Evolutionary conservation across 1,139 yeast species (phyloP), one percentile per base, ranked within the genome.

Genomic region (Kurtzmaniella natalensis): DNA sequence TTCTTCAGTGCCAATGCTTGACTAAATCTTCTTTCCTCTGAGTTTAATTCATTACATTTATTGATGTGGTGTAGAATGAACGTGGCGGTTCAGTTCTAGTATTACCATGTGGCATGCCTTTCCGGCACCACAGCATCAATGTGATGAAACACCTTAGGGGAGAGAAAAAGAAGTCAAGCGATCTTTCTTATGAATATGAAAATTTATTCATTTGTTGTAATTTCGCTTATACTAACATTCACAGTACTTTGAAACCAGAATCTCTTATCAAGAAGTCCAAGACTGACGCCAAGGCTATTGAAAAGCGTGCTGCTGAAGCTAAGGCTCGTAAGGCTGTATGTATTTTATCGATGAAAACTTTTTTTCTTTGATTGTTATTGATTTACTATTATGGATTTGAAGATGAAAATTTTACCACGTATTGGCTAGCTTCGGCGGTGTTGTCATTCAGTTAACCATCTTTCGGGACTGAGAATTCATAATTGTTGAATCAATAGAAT

Each of bases 391-490:
- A 17, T 15, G 37, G 51, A 57, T 61, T 70, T 70, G 66, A 79
- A 77, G 86, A 79, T 78, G 86, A 77, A 62, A 64, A 65, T 70
- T 70, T 61, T 69, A 64, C 59, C 59, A 66, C 71, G 65, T 66
- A 73, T 76, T 61, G 87, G 78, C 94, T 82, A 83, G 94, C 86
- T 63, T 50, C 55, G 76, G 87, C 96, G 57, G 82, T 88, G 96
- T 64, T 81, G 96, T 86, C 89, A 65, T 81, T 10, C 78, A 75
- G 83, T 82, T 81, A 87, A 88, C 97, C 96, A 88, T 88, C 97
- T 88, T 88, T 88, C 97, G 95, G 94, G 96, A 72, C 97, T 88
- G 96, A 88, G 60, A 58, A 64, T 47, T n/a, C n/a, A n/a, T n/a
- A n/a, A n/a, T n/a, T n/a, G n/a, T n/a, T n/a, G n/a, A n/a, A n/a